These are phyloP conservation scores for Epichloe gansuensis DNA, from an alignment of 2,329 filamentous ascomycete genomes.

Conservation along the genomic window DNA sequence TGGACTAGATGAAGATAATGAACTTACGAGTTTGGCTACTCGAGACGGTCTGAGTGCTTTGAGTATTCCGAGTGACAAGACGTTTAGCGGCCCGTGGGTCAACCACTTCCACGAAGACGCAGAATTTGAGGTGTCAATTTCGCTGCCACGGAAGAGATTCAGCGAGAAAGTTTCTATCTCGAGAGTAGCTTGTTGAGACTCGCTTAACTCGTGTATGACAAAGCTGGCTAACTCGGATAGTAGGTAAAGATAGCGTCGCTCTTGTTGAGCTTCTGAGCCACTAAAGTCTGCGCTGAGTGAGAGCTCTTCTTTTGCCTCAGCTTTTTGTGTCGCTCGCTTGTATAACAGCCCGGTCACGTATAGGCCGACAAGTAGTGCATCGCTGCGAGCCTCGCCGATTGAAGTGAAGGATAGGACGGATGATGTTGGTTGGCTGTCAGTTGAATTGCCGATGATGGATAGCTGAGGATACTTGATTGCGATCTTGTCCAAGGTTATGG, in stretches of 20 bases:
- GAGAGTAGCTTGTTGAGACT: slow-evolving; percentile 22
- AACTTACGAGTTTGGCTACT: slow-evolving; percentile 23
- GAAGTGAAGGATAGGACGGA: slow-evolving; percentile 7
- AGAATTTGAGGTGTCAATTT: background rate
- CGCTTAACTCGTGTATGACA: slow-evolving; percentile 23
- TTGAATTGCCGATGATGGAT: slow-evolving; percentile 7
- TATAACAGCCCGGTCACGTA: slow-evolving; percentile 28
- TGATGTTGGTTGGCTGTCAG: slow-evolving; percentile 1
- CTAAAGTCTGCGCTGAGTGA: slow-evolving; percentile 21
- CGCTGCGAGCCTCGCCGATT: slow-evolving; percentile 18
- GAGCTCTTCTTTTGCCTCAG: slow-evolving; percentile 12
- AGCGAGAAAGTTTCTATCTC: slow-evolving; percentile 21
- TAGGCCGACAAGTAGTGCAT: slow-evolving; percentile 27
- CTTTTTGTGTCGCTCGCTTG: slow-evolving; percentile 22
- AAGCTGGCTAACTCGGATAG: slow-evolving; percentile 25
- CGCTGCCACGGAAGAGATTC: slow-evolving; percentile 24
- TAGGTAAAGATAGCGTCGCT: slow-evolving; percentile 24
- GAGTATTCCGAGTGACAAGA: slow-evolving; percentile 27
- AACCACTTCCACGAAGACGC: slow-evolving; percentile 20
- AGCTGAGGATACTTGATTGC: slow-evolving; percentile 18
- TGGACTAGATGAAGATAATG: background rate
- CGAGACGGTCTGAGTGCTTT: slow-evolving; percentile 22
- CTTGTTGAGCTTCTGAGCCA: slow-evolving; percentile 14
- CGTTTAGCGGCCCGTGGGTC: slow-evolving; percentile 16
- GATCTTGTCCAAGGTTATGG: slow-evolving; percentile 9